Percentiles rank a stretch among this genome's conserved stretches.
These are phyloP conservation scores for Apiospora koreana DNA, from an alignment of 2,329 filamentous ascomycete genomes.

Conservation along the genomic window DNA sequence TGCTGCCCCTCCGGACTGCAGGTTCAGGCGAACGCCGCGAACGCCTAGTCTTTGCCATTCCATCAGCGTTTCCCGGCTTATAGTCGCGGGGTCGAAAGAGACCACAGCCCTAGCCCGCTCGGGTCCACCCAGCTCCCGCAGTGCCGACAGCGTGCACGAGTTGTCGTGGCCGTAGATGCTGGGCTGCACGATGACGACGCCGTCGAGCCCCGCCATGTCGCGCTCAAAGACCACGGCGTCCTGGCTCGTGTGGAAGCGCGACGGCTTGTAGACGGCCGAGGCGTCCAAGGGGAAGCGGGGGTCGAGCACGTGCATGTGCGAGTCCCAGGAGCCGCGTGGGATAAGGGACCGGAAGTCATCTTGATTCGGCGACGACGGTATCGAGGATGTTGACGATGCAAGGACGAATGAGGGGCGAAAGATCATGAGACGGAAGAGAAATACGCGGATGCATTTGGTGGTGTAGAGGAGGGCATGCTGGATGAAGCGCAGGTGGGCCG, in stretches of 20 bases:
- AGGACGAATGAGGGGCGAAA: not conserved
- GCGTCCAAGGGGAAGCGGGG: conserved; percentile 51
- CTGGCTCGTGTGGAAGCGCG: conserved; percentile 44
- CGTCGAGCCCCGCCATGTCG: conserved; percentile 47
- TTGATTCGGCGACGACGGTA: not conserved
- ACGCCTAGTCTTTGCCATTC: conserved; percentile 45
- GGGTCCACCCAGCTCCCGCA: conserved; percentile 52
- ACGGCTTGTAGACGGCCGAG: conserved; percentile 52
- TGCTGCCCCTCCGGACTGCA: conserved; percentile 52
- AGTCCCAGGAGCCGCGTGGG: conserved; percentile 55
- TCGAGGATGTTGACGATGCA: not conserved
- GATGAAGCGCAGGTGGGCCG: not conserved
- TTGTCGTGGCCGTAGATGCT: conserved; percentile 65
- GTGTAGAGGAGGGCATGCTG: not conserved
- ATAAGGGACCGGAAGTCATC: conserved; percentile 24
- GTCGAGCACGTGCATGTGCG: conserved; percentile 65
- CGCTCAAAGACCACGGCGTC: conserved; percentile 54
- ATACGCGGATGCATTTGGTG: not conserved
- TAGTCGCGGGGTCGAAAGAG: conserved; percentile 54
- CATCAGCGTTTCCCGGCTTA: not conserved
- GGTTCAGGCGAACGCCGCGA: conserved; percentile 59
- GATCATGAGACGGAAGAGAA: not conserved
- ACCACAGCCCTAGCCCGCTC: conserved; percentile 55
- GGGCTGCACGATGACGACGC: conserved; percentile 62
- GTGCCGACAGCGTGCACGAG: conserved; percentile 55